A percentile compares a stretch with the other conserved stretches of the same genome.
Conservation (phyloP, 352 stramenopile species). For the Saprolegnia parasitica region DNA sequence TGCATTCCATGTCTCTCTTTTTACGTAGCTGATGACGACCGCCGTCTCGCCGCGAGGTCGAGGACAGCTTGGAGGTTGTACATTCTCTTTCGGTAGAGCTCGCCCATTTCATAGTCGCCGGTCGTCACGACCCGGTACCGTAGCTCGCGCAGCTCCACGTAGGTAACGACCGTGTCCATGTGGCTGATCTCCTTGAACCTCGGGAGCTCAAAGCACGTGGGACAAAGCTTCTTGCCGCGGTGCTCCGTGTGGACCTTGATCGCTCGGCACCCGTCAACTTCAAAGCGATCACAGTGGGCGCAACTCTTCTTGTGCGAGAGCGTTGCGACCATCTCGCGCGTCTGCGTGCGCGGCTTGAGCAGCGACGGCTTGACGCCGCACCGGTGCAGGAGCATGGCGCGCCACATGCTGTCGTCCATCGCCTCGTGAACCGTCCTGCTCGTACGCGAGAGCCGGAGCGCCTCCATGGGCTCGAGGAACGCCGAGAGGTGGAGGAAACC, state of each 20-base stretch:
- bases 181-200: not conserved
- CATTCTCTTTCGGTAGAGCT: not conserved
- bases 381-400: not conserved
- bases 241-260: not conserved
- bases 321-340: not conserved
- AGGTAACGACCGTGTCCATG: not conserved
- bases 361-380: not conserved
- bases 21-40: not conserved
- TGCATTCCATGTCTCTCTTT: not conserved
- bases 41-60: not conserved
- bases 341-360: not conserved
- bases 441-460: not conserved
- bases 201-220: not conserved
- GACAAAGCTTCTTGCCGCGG: not conserved
- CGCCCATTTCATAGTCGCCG: not conserved
- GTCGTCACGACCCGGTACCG: not conserved
- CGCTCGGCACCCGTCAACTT: not conserved
- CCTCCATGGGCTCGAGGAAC: not conserved
- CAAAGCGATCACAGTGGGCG: not conserved
- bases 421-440: not conserved
- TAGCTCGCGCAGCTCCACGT: not conserved
- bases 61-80: conserved; percentile 1
- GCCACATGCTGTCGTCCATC: not conserved
- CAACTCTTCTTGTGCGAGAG: not conserved
- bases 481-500: too few relatives aligned